phyloP scores from a whole-genome alignment of 2,329 filamentous ascomycete genomes.

The Phaeosphaeria sp. region DNA sequence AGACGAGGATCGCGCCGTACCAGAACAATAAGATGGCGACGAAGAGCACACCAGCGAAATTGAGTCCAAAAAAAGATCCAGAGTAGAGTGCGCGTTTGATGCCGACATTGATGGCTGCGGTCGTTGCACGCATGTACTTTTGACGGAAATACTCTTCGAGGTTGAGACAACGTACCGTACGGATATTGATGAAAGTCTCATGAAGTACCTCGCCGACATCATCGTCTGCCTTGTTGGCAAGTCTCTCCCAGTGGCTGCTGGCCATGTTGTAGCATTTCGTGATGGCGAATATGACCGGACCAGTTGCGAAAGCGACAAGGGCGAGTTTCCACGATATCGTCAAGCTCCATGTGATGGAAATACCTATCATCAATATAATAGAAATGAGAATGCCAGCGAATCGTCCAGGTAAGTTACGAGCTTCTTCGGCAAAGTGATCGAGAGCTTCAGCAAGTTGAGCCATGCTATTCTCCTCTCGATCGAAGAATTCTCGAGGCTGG shows the following conservation, averaged over 20 bases:
- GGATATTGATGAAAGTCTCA: constrained; percentile 80
- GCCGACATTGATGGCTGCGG: constrained; percentile 65
- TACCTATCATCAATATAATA: constrained; percentile 68
- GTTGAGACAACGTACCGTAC: constrained; percentile 76
- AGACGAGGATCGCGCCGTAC: constrained; percentile 74
- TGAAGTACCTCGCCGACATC: constrained; percentile 68
- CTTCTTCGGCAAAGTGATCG: constrained; percentile 84
- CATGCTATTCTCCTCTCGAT: constrained; percentile 69
- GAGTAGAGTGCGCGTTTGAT: constrained; percentile 69
- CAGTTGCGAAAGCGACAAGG: constrained; percentile 72
- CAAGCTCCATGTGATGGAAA: constrained; percentile 78
- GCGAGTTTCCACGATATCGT: constrained; percentile 80
- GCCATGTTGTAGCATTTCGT: constrained; percentile 70
- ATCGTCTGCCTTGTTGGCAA: constrained; percentile 69
- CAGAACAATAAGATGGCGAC: constrained; percentile 83
- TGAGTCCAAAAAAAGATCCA: constrained; percentile 77
- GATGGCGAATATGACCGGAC: constrained; percentile 70
- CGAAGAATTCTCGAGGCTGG: constrained; percentile 82
- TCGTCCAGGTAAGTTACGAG: constrained; percentile 79
- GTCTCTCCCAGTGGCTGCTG: constrained; percentile 74
- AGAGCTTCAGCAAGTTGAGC: constrained; percentile 72
- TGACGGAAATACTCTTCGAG: constrained; percentile 73
- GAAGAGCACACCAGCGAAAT: constrained; percentile 74
- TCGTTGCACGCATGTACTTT: constrained; percentile 65
- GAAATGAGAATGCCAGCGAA: constrained; percentile 76